phyloP scores from a whole-genome alignment of 1,139 yeast genomes.

The Yamadazyma siamensis region DNA sequence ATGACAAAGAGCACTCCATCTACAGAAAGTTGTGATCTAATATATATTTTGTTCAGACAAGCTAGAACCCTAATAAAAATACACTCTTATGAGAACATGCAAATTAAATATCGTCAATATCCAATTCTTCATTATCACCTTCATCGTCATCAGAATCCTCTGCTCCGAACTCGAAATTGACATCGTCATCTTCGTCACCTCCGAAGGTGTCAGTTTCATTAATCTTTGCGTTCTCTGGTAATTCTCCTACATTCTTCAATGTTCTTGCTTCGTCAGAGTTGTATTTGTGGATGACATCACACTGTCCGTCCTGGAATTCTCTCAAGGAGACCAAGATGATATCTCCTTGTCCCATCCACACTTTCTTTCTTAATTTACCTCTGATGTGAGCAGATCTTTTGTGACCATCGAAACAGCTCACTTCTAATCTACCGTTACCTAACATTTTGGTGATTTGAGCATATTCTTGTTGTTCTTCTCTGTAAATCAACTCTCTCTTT shows the following conservation, averaged over 20 bases:
- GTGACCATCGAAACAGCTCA: conserved; percentile 88
- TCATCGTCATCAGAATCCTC: conserved; percentile 80
- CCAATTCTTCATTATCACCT: conserved; percentile 62
- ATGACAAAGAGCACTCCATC: neutral
- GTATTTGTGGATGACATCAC: conserved; percentile 96
- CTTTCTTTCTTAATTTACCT: conserved; percentile 99
- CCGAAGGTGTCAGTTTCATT: conserved; percentile 98
- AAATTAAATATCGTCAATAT: conserved; percentile 73
- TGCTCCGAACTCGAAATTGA: conserved; percentile 97
- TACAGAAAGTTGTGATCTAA: conserved; percentile 1
- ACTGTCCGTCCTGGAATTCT: conserved; percentile 97
- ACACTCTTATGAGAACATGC: conserved; percentile 2
- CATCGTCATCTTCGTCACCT: conserved; percentile 95
- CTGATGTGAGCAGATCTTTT: conserved; percentile 97
- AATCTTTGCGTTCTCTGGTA: conserved; percentile 94
- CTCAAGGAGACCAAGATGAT: conserved; percentile 92
- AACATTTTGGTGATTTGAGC: conserved; percentile 98
- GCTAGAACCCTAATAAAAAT: no score
- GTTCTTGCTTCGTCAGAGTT: conserved; percentile 98
- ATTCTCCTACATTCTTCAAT: conserved; percentile 91
- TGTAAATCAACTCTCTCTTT: conserved; percentile 88
- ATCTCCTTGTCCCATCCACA: conserved; percentile 99
- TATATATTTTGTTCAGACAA: no score
- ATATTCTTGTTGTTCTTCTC: conserved; percentile 97
- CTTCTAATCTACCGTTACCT: conserved; percentile 97